Evolutionary conservation across 1,139 yeast species (phyloP).

Genomic region (Geotrichum histeridarum): DNA sequence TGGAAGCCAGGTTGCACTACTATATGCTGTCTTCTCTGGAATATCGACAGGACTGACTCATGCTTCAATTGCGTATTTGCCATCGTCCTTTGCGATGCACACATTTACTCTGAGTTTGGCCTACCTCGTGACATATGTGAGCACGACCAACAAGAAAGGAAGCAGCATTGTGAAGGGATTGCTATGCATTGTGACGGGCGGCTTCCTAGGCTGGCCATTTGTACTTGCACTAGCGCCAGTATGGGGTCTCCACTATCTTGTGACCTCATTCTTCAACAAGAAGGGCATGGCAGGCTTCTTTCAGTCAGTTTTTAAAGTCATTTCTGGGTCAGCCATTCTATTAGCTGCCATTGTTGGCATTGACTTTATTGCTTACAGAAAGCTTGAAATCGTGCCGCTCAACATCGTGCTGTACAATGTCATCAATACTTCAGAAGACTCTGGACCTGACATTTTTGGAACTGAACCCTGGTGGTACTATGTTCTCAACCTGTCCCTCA

Average conservation of each 20-base stretch:
- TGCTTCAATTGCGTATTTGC: conserved; percentile 78
- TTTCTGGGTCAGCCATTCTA: conserved; percentile 18
- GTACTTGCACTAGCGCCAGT: conserved; percentile 52
- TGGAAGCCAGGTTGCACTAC: conserved; percentile 42
- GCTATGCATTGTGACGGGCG: conserved; percentile 57
- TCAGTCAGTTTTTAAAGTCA: conserved; percentile 13
- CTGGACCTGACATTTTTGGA: conserved; percentile 91
- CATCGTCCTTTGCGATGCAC: conserved; percentile 82
- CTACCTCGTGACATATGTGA: conserved; percentile 35
- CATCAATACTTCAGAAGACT: conserved; percentile 54
- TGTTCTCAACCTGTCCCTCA: conserved; percentile 59
- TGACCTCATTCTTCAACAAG: not conserved
- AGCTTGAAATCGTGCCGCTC: conserved; percentile 63
- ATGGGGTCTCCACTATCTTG: conserved; percentile 17
- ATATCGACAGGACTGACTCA: conserved; percentile 70
- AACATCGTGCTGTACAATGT: conserved; percentile 85
- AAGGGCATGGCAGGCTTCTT: conserved; percentile 7
- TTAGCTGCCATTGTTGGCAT: conserved; percentile 41
- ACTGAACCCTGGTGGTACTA: conserved; percentile 80
- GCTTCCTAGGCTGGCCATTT: conserved; percentile 90
- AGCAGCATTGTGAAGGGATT: conserved; percentile 40
- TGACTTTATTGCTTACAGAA: conserved; percentile 66
- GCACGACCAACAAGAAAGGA: conserved; percentile 22
- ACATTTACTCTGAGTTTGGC: conserved; percentile 54
- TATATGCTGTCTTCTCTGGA: conserved; percentile 52